Evolutionary conservation across 208 protist species (phyloP).

Genomic region (Acanthamoeba triangularis): DNA sequence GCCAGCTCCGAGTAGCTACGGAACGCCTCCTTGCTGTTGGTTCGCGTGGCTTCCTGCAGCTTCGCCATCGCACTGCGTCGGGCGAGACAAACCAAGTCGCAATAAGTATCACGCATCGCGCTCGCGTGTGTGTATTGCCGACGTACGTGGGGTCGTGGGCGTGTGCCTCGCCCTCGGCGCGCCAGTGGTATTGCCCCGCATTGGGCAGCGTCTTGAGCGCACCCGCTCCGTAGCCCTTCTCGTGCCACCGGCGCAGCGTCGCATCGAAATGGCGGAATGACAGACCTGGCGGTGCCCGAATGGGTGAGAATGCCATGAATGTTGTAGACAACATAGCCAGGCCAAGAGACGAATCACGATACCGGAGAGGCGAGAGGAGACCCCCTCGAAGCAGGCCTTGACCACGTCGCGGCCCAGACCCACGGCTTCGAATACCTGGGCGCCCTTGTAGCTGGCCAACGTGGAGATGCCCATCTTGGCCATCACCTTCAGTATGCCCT

Average conservation of each 20-base stretch:
- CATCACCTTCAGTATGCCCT: conserved; percentile 93
- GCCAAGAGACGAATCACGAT: conserved; percentile 49
- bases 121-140: background rate
- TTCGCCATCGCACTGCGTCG: conserved; percentile 77
- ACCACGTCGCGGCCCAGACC: conserved; percentile 90
- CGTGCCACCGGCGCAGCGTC: conserved; percentile 37
- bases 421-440: conserved; percentile 94
- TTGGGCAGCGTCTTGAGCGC: conserved; percentile 78
- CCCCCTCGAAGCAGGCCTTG: conserved; percentile 90
- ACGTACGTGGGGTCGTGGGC: conserved; percentile 83
- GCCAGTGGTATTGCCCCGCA: conserved; percentile 88
- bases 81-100: no score
- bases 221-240: background rate
- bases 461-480: conserved; percentile 94
- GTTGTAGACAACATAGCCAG: background rate
- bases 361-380: conserved; percentile 89
- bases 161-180: conserved; percentile 87
- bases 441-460: conserved; percentile 92
- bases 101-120: background rate
- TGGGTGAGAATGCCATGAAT: conserved; percentile 69
- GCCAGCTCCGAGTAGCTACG: conserved; percentile 77
- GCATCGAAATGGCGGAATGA: conserved; percentile 71
- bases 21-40: conserved; percentile 87
- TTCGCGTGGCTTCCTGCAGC: conserved; percentile 87
- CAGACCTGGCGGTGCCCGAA: conserved; percentile 17